phyloP scores from a whole-genome alignment of 2,329 filamentous ascomycete genomes.

The Alternaria ventricosa region DNA sequence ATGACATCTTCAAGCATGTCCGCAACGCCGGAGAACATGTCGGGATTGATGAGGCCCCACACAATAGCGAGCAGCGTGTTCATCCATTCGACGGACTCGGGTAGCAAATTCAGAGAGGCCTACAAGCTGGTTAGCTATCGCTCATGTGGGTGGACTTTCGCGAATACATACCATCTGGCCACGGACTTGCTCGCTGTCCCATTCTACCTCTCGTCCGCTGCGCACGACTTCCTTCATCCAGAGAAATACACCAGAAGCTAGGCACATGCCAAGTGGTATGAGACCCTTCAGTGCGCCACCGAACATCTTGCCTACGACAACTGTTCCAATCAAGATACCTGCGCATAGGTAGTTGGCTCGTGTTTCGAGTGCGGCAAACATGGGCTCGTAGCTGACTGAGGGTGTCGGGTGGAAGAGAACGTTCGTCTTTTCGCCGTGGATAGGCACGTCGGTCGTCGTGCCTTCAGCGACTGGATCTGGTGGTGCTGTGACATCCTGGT shows the following conservation, averaged over 20 bases:
- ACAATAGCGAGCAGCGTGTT: constrained; percentile 84
- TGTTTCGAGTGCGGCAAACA: constrained; percentile 77
- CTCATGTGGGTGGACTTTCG: neutral
- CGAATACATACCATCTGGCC: constrained; percentile 70
- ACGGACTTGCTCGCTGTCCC: constrained; percentile 83
- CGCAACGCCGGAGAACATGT: constrained; percentile 91
- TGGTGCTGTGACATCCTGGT: constrained; percentile 88
- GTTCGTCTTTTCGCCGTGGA: constrained; percentile 95
- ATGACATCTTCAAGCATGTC: constrained; percentile 95
- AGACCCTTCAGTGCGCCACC: constrained; percentile 79
- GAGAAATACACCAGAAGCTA: constrained; percentile 80
- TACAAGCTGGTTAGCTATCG: constrained; percentile 33
- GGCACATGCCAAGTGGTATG: constrained; percentile 72
- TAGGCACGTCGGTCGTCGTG: constrained; percentile 90
- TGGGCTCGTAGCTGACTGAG: constrained; percentile 86
- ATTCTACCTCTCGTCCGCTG: constrained; percentile 83
- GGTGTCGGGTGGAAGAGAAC: constrained; percentile 95
- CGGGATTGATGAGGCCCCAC: constrained; percentile 92
- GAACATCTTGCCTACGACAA: constrained; percentile 79
- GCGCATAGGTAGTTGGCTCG: constrained; percentile 73
- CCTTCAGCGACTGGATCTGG: constrained; percentile 84
- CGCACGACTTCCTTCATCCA: constrained; percentile 89
- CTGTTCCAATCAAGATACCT: constrained; percentile 73
- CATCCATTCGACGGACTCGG: constrained; percentile 92
- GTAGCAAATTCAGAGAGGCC: constrained; percentile 86